phyloP scores from a whole-genome alignment of 2,329 filamentous ascomycete genomes.

The Beauveria brongniartii region DNA sequence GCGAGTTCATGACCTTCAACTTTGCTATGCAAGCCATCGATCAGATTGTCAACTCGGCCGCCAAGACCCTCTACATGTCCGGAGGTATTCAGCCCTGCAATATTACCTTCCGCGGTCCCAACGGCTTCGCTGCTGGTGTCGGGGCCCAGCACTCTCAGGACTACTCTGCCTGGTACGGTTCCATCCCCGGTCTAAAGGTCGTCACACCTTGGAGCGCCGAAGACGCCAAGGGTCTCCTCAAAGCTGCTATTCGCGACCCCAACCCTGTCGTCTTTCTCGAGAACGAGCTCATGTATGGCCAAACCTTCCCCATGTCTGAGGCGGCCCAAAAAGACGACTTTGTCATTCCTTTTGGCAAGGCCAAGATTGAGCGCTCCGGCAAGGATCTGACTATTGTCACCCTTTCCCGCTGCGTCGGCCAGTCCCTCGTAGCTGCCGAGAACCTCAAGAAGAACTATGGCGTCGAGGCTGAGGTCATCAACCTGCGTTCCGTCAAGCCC shows the following conservation, averaged over 20 bases:
- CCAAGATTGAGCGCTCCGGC: conserved; percentile 94
- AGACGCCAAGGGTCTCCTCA: conserved; percentile 95
- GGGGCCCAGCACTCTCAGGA: conserved; percentile 98
- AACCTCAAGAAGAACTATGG: conserved; percentile 94
- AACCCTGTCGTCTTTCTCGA: conserved; percentile 92
- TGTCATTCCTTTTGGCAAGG: conserved; percentile 94
- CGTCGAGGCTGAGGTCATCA: conserved; percentile 92
- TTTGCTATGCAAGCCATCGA: conserved; percentile 99
- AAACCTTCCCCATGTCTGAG: conserved; percentile 94
- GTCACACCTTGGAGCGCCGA: conserved; percentile 93
- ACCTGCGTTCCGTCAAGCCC: conserved; percentile 95
- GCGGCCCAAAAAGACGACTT: conserved; percentile 95
- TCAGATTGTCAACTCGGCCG: conserved; percentile 97
- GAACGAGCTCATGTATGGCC: conserved; percentile 88
- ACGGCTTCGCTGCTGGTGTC: conserved; percentile 94
- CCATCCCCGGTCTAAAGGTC: conserved; percentile 95
- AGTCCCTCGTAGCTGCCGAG: conserved; percentile 81
- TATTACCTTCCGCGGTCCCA: conserved; percentile 98
- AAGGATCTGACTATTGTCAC: conserved; percentile 95
- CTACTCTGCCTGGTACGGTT: conserved; percentile 97
- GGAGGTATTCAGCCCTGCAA: conserved; percentile 99
- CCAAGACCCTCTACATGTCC: conserved; percentile 99
- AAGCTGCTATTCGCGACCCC: conserved; percentile 95
- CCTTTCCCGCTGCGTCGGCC: conserved; percentile 90
- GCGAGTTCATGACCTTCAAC: conserved; percentile 99